Evolutionary conservation across 352 stramenopile species (phyloP).

Genomic region (Thraustochytrium striatum): DNA sequence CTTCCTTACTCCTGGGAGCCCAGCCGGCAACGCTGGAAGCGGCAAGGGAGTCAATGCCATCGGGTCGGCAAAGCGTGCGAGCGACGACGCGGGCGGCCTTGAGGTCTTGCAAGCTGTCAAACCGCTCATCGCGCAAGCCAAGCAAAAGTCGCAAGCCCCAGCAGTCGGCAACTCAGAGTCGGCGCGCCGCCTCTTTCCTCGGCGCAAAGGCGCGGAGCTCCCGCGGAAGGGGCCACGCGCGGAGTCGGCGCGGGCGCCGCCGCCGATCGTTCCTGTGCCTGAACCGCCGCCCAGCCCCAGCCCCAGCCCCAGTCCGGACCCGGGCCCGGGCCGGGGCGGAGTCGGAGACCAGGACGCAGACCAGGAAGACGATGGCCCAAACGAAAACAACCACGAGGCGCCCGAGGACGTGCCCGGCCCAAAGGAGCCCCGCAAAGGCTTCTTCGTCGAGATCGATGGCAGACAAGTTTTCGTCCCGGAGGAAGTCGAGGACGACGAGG

Average conservation of each 20-base stretch:
- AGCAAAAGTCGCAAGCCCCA: background rate
- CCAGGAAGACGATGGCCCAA: background rate
- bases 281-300: background rate
- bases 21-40: background rate
- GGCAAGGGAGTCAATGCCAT: background rate
- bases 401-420: background rate
- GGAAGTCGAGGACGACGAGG: background rate
- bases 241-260: background rate
- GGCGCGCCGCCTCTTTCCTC: constrained; percentile 2
- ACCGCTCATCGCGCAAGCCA: constrained; percentile 29
- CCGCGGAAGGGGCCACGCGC: background rate
- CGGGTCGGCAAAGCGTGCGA: background rate
- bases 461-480: constrained; percentile 28
- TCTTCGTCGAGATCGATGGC: constrained; percentile 32
- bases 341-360: background rate
- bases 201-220: background rate
- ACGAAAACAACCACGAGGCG: background rate
- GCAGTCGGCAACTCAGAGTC: background rate
- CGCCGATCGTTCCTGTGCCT: background rate
- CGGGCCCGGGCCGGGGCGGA: background rate
- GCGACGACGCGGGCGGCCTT: background rate
- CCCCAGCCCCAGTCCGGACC: background rate
- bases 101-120: constrained; percentile 28
- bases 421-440: background rate
- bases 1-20: background rate